Conservation (phyloP, 345 rosid species). For the Alliaria petiolata region DNA sequence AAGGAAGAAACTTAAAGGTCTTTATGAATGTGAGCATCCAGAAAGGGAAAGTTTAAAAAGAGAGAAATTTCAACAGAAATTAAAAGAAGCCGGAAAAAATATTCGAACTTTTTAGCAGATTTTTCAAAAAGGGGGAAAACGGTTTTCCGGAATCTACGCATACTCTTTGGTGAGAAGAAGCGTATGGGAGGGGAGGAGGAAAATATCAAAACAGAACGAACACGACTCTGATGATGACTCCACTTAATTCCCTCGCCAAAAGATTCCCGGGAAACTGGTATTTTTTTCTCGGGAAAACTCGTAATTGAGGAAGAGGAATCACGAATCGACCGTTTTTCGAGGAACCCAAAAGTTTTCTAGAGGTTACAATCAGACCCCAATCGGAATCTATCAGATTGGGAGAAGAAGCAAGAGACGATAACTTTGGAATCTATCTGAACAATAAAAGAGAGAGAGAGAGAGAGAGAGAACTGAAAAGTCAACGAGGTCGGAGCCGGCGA, state of each 20-base stretch:
- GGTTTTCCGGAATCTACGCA: neutral
- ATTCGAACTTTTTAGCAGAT: neutral
- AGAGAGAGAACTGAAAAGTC: conserved; percentile 21
- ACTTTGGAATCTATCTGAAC: conserved; percentile 16
- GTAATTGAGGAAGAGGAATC: neutral
- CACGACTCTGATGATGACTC: conserved; percentile 3
- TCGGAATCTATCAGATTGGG: neutral
- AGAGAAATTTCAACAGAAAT: neutral
- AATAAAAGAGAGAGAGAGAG: neutral
- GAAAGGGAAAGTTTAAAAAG: conserved; percentile 18
- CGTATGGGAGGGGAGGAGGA: neutral
- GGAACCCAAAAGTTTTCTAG: neutral
- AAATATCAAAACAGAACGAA: neutral
- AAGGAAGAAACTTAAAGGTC: conserved; percentile 14
- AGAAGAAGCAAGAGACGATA: neutral
- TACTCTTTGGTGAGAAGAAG: neutral
- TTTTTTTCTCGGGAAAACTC: neutral
- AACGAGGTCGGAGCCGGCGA: conserved; percentile 15
- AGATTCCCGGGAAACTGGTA: neutral
- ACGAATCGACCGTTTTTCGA: neutral
- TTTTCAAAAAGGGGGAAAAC: neutral
- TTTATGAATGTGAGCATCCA: conserved; percentile 7
- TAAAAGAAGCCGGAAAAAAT: neutral
- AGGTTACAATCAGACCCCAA: neutral
- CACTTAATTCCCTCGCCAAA: neutral